phyloP scores from a whole-genome alignment of 176 grass and related monocot genomes.

The Carex pumila region DNA sequence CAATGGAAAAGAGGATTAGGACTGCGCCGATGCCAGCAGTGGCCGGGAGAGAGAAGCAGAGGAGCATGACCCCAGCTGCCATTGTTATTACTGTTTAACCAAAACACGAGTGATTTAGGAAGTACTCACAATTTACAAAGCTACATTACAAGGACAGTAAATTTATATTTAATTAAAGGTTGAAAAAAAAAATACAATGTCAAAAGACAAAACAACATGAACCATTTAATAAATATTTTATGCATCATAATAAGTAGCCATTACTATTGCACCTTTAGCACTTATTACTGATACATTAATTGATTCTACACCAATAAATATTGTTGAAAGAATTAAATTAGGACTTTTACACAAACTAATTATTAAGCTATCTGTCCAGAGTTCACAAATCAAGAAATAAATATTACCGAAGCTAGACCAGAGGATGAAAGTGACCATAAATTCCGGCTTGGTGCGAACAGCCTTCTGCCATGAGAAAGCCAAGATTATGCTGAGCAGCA shows the following conservation, averaged over 20 bases:
- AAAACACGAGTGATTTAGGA: neutral
- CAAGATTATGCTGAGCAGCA: slow-evolving; percentile 60
- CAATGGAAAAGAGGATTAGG: slow-evolving; percentile 83
- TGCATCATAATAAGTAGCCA: neutral
- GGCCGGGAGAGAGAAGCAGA: slow-evolving; percentile 77
- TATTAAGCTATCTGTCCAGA: neutral
- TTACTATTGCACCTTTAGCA: neutral
- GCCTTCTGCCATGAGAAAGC: slow-evolving; percentile 95
- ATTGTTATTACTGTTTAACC: slow-evolving; percentile 34
- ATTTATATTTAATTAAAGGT: neutral
- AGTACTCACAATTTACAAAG: neutral
- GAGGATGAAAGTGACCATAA: slow-evolving; percentile 73
- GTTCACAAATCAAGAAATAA: neutral
- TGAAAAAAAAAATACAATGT: neutral
- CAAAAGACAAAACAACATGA: neutral
- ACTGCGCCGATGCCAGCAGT: slow-evolving; percentile 57
- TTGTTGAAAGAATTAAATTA: neutral
- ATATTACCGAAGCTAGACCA: slow-evolving; percentile 56
- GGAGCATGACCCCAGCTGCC: slow-evolving; percentile 57
- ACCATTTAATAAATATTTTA: neutral
- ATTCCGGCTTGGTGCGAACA: slow-evolving; percentile 49
- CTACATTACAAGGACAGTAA: neutral
- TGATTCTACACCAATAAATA: neutral
- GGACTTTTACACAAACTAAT: neutral
- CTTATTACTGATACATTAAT: neutral